These are phyloP conservation scores for Salix brachista DNA, from an alignment of 345 rosid genomes.

Conservation along the genomic window DNA sequence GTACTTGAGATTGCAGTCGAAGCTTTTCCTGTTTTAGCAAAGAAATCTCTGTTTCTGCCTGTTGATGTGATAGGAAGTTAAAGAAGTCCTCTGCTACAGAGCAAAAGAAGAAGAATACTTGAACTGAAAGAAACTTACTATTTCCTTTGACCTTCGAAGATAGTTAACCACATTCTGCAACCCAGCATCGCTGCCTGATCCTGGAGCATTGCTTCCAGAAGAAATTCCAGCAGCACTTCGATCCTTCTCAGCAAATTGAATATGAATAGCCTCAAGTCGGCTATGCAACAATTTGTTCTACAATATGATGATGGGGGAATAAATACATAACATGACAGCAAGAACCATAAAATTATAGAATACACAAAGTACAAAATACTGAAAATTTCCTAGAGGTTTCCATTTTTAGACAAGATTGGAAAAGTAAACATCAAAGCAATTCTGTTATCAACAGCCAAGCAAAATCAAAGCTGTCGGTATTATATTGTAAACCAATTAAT, in stretches of 20 bases:
- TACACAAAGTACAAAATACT: background rate
- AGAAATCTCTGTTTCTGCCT: conserved; percentile 94
- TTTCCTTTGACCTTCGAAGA: conserved; percentile 81
- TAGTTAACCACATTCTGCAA: conserved; percentile 80
- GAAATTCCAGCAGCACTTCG: conserved; percentile 45
- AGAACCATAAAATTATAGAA: background rate
- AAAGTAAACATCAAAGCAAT: too few relatives aligned
- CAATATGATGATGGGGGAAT: conserved; percentile 8
- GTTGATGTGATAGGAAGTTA: conserved; percentile 19
- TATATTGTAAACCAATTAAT: too few relatives aligned
- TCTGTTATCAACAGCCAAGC: too few relatives aligned
- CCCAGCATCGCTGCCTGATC: conserved; percentile 49
- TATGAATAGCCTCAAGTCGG: conserved; percentile 79
- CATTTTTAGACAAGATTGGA: too few relatives aligned
- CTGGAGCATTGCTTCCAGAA: conserved; percentile 38
- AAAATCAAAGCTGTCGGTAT: too few relatives aligned
- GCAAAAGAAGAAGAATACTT: background rate
- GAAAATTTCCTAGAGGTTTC: too few relatives aligned
- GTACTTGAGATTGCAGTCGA: conserved; percentile 82
- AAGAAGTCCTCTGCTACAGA: conserved; percentile 1
- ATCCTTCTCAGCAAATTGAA: conserved; percentile 74
- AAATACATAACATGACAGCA: background rate
- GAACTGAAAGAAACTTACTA: conserved; percentile 44
- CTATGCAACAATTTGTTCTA: conserved; percentile 78
- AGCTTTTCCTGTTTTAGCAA: conserved; percentile 85